Base-by-base conservation (phyloP, 2,329 filamentous ascomycete genomes). In the Xylariaceae sp. region DNA sequence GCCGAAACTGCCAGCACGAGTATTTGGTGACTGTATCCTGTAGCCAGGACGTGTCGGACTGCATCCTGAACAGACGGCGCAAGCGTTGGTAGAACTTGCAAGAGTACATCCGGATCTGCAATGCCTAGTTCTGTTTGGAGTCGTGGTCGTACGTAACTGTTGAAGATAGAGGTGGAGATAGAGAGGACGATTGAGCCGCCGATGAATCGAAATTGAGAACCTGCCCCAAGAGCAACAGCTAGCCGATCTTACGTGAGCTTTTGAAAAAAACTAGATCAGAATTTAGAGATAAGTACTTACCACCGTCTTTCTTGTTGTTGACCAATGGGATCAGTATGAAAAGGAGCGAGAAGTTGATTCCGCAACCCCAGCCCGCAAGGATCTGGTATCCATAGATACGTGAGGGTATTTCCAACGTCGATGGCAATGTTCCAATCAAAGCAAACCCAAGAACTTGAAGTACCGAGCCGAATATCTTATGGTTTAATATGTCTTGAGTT, bases 151-250 rank as follows among this genome's bases (percentile, higher is more conserved):
- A 38, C 40, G 14, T 51, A 48, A 2, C 32, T 22, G 27, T 54
- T 61, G 42, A 59, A 61, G 5, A 62, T 36, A 0, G 58, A 53
- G 1, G 58, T 62, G 2, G 57, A 44, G 11, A 61, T 47, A 4
- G 59, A 49, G 1, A 60, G 17, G 2, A 54, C 44, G 1, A 61
- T 48, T 2, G 53, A 17, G 11, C 59, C 44, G 2, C 59, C 59
- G 35, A 62, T 60, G n/a, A 55, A 51, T 14, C 58, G 47, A n/a
- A 58, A 57, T 36, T 62, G 59, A 1, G 44, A 31, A 2, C 48
- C 58, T 0, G 57, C 47, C 2, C 53, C 59, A 44, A 62, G 48
- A 1, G 42, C 58, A n/a, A 58, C 56, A 18, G 57, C 59, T 62
- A n/a, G 11, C 10, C 22, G 1, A 11, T 32, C 14, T 6, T 12